Base-by-base conservation (phyloP, 23 red algal species). In the Gracilaria caudata region DNA sequence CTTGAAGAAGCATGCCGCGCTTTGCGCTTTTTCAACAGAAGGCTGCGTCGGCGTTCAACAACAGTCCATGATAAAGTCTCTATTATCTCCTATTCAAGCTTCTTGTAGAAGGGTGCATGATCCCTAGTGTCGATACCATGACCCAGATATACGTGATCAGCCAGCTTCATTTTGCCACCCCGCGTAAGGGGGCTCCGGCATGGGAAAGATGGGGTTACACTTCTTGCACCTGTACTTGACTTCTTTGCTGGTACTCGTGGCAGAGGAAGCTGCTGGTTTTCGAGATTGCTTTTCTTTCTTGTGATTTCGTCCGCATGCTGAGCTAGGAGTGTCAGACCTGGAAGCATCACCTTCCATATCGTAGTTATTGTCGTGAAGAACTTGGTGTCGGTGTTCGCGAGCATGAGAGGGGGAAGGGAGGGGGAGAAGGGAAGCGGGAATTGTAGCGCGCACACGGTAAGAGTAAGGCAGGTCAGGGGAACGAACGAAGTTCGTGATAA, bases 1-100 rank as follows among this genome's bases (percentile, higher is more conserved):
- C 57, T 61, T 4, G 57, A 61, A 20, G 57, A 61, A 61, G 57
- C 57, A 61, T 61, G 20, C 57, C 57, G 57, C 57, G 57, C 57
- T 61, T 61, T 61, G 57, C 57, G 57, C 4, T 61, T 61, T 4
- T 61, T 61, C 57, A 61, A 61, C 57, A 61, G 57, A 29, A 61
- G 5, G 20, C 7, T 6, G 57, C 57, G 4, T n/a, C 57, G 57
- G 20, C 26, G 57, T n/a, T n/a, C n/a, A n/a, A 54, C 51, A 54
- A 54, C 19, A 54, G 19, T 45, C 43, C 43, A 45, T 45, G 43
- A 45, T 45, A 7, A 54, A 10, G 26, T n/a, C 57, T 61, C 57
- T 26, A 29, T 26, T n/a, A 26, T 61, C 57, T 20, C 43, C 19
- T 61, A 29, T 20, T 61, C 7, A 61, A 29, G 26, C 20, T n/a